Evolutionary conservation across 139 green algal genomes (phyloP).

Genomic region (Tetradesmus obliquus): DNA sequence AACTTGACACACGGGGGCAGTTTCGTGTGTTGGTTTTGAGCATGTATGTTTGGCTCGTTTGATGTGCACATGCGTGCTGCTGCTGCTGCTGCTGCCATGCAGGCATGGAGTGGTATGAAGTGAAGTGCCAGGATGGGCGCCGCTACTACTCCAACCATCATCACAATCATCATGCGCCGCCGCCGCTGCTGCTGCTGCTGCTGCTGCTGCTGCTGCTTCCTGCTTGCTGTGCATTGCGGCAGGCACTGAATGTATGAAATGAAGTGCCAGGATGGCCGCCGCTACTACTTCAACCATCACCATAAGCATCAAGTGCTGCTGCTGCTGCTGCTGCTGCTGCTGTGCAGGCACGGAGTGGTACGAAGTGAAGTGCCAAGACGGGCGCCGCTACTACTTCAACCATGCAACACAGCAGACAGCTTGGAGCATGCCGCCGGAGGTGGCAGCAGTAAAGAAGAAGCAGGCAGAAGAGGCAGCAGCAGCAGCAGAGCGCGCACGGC

Average conservation of each 20-base stretch:
- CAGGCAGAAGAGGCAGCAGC: slow-evolving; percentile 32
- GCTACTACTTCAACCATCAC: slow-evolving; percentile 86
- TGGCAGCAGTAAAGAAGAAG: slow-evolving; percentile 9
- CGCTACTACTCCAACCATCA: slow-evolving; percentile 85
- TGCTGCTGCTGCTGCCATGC: too few relatives aligned
- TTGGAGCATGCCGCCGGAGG: background rate
- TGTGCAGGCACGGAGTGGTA: slow-evolving; percentile 76
- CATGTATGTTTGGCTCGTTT: too few relatives aligned
- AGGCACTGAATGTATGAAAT: too few relatives aligned
- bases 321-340: too few relatives aligned
- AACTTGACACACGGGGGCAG: too few relatives aligned
- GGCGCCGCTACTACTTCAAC: slow-evolving; percentile 86
- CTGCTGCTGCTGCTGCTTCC: too few relatives aligned
- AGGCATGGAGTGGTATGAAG: slow-evolving; percentile 85
- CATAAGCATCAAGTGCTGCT: too few relatives aligned
- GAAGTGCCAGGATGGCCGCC: slow-evolving; percentile 76
- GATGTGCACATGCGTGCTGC: too few relatives aligned
- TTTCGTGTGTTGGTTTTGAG: too few relatives aligned
- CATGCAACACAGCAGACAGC: slow-evolving; percentile 26
- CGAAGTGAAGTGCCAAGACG: slow-evolving; percentile 84
- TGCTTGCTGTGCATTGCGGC: too few relatives aligned
- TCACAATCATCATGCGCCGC: too few relatives aligned
- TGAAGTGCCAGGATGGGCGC: slow-evolving; percentile 79
- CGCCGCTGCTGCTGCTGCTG: too few relatives aligned
- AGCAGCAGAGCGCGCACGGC: slow-evolving; percentile 7